Conservation (phyloP, 2,329 filamentous ascomycete species). For the Sporothrix luriei region DNA sequence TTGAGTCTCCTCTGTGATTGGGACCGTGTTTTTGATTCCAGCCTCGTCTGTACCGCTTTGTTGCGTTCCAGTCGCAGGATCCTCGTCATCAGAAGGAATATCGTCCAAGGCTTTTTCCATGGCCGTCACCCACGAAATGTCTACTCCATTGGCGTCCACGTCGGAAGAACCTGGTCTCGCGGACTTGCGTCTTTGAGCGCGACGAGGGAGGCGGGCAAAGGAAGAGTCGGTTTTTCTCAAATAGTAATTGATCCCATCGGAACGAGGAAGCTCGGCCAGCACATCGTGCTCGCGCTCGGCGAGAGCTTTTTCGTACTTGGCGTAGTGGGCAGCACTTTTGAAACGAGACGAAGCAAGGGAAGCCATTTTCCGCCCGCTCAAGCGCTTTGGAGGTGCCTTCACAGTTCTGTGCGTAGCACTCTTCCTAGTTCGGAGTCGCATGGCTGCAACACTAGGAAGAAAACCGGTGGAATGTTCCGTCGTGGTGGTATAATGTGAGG, state of each 20-base stretch:
- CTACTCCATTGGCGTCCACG: background rate
- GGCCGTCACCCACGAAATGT: background rate
- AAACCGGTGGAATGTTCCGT: too few relatives aligned
- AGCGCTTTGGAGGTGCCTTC: background rate
- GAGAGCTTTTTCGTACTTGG: background rate
- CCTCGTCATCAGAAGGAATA: background rate
- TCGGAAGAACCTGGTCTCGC: background rate
- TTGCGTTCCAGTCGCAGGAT: background rate
- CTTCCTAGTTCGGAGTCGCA: background rate
- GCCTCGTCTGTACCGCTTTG: background rate
- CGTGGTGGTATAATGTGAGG: too few relatives aligned
- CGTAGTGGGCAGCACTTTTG: background rate
- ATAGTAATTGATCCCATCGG: background rate
- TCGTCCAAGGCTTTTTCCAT: background rate
- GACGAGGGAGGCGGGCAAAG: too few relatives aligned
- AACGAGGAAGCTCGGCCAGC: background rate
- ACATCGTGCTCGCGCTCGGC: background rate
- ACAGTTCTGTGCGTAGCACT: too few relatives aligned
- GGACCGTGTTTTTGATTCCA: too few relatives aligned
- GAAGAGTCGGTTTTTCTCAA: background rate
- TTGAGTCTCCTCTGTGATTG: too few relatives aligned
- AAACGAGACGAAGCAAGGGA: background rate
- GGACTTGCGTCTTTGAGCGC: too few relatives aligned
- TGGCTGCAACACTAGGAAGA: background rate
- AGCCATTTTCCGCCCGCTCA: background rate